phyloP scores from a whole-genome alignment of 305 asterid genomes.

The Nicotiana rustica region DNA sequence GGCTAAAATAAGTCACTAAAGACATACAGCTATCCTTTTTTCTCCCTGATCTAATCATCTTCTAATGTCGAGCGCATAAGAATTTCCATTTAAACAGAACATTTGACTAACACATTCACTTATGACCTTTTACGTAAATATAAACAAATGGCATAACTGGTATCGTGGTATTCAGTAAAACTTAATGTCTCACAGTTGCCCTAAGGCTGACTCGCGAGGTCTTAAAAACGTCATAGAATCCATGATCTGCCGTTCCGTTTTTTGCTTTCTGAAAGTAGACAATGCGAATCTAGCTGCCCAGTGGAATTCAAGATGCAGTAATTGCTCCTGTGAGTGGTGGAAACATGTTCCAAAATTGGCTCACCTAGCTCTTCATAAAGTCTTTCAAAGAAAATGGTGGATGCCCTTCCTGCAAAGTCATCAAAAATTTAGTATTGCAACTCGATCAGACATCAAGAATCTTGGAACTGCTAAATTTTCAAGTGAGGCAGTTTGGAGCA shows the following conservation, averaged over 20 bases:
- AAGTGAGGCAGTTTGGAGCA: not conserved
- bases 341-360: not conserved
- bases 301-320: slow-evolving; percentile 6
- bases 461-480: not conserved
- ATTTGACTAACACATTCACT: not conserved
- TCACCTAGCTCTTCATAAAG: slow-evolving; percentile 59
- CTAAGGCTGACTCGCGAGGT: slow-evolving; percentile 35
- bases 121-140: not conserved
- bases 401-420: slow-evolving; percentile 55
- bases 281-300: slow-evolving; percentile 32
- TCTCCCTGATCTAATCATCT: not conserved
- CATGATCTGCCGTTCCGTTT: slow-evolving; percentile 36
- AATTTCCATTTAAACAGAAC: slow-evolving; percentile 13
- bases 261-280: slow-evolving; percentile 24
- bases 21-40: too few relatives aligned
- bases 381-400: slow-evolving; percentile 62
- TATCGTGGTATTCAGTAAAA: slow-evolving; percentile 24
- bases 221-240: slow-evolving; percentile 35
- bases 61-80: not conserved
- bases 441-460: not conserved
- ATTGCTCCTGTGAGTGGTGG: not conserved
- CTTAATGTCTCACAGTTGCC: slow-evolving; percentile 18
- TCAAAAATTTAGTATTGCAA: slow-evolving; percentile 34
- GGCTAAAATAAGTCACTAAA: too few relatives aligned
- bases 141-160: slow-evolving; percentile 19